Conservation (phyloP, 2,329 filamentous ascomycete species). For the Apiospora sp. region DNA sequence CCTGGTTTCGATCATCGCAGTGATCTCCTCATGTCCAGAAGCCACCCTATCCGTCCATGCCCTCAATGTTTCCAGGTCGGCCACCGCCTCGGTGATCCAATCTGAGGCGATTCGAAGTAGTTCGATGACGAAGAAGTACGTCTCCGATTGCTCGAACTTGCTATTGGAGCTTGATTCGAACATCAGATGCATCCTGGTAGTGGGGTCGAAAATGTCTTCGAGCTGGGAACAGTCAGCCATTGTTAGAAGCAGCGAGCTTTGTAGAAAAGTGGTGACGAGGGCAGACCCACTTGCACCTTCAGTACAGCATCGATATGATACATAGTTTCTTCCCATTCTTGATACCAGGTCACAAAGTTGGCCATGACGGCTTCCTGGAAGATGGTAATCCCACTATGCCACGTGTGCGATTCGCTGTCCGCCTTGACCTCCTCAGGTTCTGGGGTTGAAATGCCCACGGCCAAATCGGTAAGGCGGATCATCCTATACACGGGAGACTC, state of each 20-base stretch:
- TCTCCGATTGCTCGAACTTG: background rate
- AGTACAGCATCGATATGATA: background rate
- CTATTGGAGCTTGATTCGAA: background rate
- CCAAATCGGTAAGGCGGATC: background rate
- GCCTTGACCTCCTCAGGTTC: background rate
- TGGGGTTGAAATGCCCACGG: background rate
- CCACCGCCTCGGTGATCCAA: background rate
- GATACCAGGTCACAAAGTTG: background rate
- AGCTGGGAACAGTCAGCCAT: background rate
- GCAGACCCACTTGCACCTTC: background rate
- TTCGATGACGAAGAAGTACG: constrained; percentile 5
- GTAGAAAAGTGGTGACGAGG: no score
- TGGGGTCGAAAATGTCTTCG: background rate
- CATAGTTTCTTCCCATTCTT: background rate
- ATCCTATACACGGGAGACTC: background rate
- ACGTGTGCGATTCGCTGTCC: background rate
- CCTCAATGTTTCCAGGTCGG: background rate
- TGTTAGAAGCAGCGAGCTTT: no score
- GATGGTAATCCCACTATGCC: background rate
- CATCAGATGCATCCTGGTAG: background rate
- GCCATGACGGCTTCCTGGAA: background rate
- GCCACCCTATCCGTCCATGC: background rate
- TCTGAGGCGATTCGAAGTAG: background rate
- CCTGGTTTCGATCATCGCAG: background rate
- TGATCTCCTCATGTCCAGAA: background rate